A percentile compares a stretch with the other conserved stretches of the same genome.
phyloP scores from a whole-genome alignment of 768 basidiomycete genomes.

The Pleurotus djamor region DNA sequence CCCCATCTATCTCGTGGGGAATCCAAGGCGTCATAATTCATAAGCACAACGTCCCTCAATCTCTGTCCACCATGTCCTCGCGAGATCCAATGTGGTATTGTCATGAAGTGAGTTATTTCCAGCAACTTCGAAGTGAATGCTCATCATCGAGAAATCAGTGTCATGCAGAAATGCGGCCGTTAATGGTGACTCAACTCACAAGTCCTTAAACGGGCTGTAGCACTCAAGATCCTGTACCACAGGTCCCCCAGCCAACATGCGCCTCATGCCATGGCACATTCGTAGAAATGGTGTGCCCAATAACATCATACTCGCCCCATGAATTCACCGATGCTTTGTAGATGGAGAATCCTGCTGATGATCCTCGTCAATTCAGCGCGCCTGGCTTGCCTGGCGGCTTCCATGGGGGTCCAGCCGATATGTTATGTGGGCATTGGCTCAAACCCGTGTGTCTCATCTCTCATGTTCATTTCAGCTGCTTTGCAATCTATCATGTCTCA shows the following conservation, averaged over 20 bases:
- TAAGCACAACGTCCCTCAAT: conserved; percentile 9
- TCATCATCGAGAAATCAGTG: conserved; percentile 49
- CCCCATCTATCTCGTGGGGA: too few relatives aligned
- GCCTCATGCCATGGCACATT: conserved; percentile 81
- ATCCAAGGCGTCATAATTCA: too few relatives aligned
- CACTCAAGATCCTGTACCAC: conserved; percentile 12
- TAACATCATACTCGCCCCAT: too few relatives aligned
- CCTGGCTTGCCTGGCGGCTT: conserved; percentile 23
- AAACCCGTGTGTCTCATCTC: neutral
- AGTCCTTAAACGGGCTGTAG: conserved; percentile 1
- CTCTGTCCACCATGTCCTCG: conserved; percentile 49
- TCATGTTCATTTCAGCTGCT: conserved; percentile 8
- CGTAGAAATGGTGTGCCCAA: conserved; percentile 64
- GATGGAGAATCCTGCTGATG: conserved; percentile 75
- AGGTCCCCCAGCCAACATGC: conserved; percentile 84
- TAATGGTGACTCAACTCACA: conserved; percentile 57
- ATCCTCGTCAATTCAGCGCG: conserved; percentile 67
- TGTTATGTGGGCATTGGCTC: conserved; percentile 40
- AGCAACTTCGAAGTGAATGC: conserved; percentile 6
- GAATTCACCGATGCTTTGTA: conserved; percentile 22
- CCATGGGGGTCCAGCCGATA: conserved; percentile 32
- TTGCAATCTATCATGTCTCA: conserved; percentile 19
- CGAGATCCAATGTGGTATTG: conserved; percentile 80
- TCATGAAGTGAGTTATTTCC: conserved; percentile 50
- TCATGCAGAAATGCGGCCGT: conserved; percentile 82